These are phyloP conservation scores for Parathielavia appendiculata DNA, from an alignment of 495 filamentous ascomycete genomes.

Conservation along the genomic window DNA sequence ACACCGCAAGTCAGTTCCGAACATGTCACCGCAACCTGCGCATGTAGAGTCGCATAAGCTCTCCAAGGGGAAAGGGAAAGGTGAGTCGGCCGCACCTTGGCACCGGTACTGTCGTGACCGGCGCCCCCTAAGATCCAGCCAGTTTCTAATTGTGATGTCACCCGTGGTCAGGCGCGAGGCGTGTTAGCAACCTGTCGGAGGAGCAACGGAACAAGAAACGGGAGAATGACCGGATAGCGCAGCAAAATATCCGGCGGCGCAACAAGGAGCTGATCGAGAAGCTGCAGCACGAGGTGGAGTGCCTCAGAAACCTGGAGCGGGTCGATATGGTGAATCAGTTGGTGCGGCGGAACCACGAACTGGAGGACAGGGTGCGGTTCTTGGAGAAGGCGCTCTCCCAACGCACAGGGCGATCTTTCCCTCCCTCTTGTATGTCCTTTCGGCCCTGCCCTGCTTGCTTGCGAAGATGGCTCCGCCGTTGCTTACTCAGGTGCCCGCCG, in stretches of 20 bases:
- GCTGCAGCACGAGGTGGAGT: constrained; percentile 64
- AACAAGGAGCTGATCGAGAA: constrained; percentile 76
- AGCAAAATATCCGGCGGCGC: constrained; percentile 76
- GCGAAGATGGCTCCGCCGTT: background rate
- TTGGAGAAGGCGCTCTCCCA: constrained; percentile 31
- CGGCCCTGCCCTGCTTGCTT: background rate
- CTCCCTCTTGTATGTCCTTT: constrained; percentile 23
- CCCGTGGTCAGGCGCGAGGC: constrained; percentile 53
- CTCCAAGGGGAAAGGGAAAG: constrained; percentile 35
- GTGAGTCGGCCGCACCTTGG: background rate
- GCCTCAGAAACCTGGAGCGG: constrained; percentile 39
- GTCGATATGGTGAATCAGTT: constrained; percentile 36
- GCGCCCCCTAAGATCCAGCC: background rate
- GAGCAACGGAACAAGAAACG: constrained; percentile 72
- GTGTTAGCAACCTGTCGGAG: constrained; percentile 68
- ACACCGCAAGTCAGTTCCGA: background rate
- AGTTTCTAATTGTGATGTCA: background rate
- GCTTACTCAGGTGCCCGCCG: constrained; percentile 12
- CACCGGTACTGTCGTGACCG: no score
- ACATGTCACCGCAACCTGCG: constrained; percentile 21
- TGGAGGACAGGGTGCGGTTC: constrained; percentile 35
- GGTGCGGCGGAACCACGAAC: constrained; percentile 33
- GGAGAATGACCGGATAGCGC: constrained; percentile 84
- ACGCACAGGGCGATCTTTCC: constrained; percentile 15
- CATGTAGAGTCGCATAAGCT: constrained; percentile 28